Evolutionary conservation across 169 alveolate species (phyloP).

Genomic region (Babesia bovis): DNA sequence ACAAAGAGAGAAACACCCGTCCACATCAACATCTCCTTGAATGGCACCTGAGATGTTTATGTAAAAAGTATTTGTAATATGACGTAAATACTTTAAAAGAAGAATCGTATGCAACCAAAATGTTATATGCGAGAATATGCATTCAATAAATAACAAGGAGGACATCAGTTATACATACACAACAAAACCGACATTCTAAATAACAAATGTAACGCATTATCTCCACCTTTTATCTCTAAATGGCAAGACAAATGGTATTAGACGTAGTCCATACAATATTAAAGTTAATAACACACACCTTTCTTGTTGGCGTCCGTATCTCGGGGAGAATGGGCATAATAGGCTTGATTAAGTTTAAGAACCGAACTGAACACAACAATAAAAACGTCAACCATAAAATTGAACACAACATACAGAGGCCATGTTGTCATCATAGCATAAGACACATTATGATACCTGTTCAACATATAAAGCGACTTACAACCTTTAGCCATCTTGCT

Average conservation of each 20-base stretch:
- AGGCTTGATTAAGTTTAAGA: slow-evolving; percentile 94
- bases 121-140: background rate
- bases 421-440: background rate
- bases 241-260: too few relatives aligned
- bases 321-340: slow-evolving; percentile 96
- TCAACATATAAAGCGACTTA: slow-evolving; percentile 24
- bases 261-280: too few relatives aligned
- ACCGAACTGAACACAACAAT: slow-evolving; percentile 79
- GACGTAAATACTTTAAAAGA: background rate
- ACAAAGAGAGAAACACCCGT: slow-evolving; percentile 95
- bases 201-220: background rate
- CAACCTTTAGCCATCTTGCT: slow-evolving; percentile 70
- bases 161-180: background rate
- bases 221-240: too few relatives aligned
- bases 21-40: slow-evolving; percentile 97
- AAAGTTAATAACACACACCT: slow-evolving; percentile 75
- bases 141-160: background rate
- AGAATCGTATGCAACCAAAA: background rate
- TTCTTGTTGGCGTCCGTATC: slow-evolving; percentile 94
- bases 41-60: slow-evolving; percentile 74
- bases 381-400: background rate
- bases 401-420: background rate
- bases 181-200: background rate
- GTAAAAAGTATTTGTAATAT: background rate
- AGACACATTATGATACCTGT: background rate